Evolutionary conservation across 2,329 filamentous ascomycete genomes (phyloP), one percentile per base, ranked within the genome.

Genomic region (Dactylellina cionopaga): DNA sequence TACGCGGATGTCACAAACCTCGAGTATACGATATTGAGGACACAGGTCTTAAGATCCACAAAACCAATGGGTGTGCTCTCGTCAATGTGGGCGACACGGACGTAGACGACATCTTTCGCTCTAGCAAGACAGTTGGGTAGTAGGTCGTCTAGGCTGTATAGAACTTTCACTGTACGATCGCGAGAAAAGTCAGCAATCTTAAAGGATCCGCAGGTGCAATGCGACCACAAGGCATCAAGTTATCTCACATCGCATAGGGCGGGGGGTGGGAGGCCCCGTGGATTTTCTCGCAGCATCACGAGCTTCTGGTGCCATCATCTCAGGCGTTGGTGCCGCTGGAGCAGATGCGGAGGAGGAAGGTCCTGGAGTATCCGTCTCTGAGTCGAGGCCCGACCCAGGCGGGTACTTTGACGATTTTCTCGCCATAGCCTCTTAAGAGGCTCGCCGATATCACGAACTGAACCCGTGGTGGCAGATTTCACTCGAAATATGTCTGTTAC

Each of bases 1-100:
- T 33, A 17, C 10, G 17, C 22, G 27, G 31, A 35, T 58, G 49
- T 47, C 19, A 74, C 69, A 59, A 68, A 74, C 69, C 69, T 74
- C 54, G 69, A 74, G 31, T 74, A 74, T 19, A 68, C 69, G 17
- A 74, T 29, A 43, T 74, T 74, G 4, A 74, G 55, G 33, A 74
- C 62, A 33, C 69, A 74, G 13, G 69, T 74, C 51, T 74, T 74
- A 35, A 74, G 69, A 43, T 74, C 69, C 27, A 74, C 69, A 25
- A 74, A 62, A 25, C 69, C 69, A 37, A 74, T 58, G 1, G 69
- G 69, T 7, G 69, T 74, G 41, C 52, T 63, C 56, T 68, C 69
- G 31, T 74, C 69, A 25, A 74, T 37, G 49, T 72, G 69, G 17
- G 69, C 69, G 31, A 74, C 69, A 49, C 62, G 69, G 17, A 74